Percentiles rank a stretch among this genome's conserved stretches.
phyloP scores from a whole-genome alignment of 1,284 basidiomycete genomes.

The Pholiota adiposa region DNA sequence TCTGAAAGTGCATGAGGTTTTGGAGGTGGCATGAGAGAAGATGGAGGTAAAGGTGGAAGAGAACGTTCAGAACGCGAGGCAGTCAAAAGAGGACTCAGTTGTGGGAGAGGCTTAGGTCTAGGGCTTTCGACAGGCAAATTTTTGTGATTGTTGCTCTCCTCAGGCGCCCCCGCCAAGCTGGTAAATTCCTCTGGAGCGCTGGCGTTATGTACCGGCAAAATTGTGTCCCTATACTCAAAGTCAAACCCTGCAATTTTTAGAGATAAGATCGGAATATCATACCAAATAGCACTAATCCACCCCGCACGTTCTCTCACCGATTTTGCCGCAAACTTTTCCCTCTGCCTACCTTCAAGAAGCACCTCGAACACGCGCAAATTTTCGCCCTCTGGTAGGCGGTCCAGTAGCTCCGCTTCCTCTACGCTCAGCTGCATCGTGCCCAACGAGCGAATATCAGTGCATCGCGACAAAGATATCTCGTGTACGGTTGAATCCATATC shows the following conservation, averaged over 20 bases:
- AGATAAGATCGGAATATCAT: constrained; percentile 20
- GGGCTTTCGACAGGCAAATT: constrained; percentile 23
- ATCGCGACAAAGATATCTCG: constrained; percentile 51
- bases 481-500: constrained; percentile 37
- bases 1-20: constrained; percentile 11
- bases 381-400: constrained; percentile 34
- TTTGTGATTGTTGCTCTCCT: background rate
- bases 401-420: constrained; percentile 40
- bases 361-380: constrained; percentile 63
- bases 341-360: constrained; percentile 51
- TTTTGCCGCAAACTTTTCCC: constrained; percentile 63
- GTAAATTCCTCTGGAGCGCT: background rate
- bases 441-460: constrained; percentile 67
- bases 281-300: constrained; percentile 78
- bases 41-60: constrained; percentile 24
- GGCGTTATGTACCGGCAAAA: constrained; percentile 46
- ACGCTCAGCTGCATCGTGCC: constrained; percentile 40
- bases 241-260: background rate
- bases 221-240: constrained; percentile 54
- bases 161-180: background rate
- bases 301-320: constrained; percentile 66
- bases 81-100: constrained; percentile 17
- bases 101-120: constrained; percentile 21
- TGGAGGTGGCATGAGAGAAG: constrained; percentile 9
- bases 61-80: constrained; percentile 23